Conservation (phyloP, 768 basidiomycete species). For the Suillus subluteus region DNA sequence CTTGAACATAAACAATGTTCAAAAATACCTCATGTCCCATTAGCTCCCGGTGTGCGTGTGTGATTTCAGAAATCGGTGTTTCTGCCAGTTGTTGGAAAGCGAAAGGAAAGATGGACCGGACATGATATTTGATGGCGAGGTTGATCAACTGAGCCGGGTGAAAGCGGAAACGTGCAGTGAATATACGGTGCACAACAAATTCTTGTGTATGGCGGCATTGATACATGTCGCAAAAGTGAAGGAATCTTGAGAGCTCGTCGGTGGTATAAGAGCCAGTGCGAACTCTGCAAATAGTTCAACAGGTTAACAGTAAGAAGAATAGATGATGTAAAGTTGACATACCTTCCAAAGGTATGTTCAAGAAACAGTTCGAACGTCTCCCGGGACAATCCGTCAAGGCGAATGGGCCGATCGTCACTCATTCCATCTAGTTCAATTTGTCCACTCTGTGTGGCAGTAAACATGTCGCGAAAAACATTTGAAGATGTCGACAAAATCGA, state of each 20-base stretch:
- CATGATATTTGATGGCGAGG: slow-evolving; percentile 6
- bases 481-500: not conserved
- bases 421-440: not conserved
- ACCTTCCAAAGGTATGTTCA: not conserved
- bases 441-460: not conserved
- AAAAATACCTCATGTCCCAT: slow-evolving; percentile 10
- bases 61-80: slow-evolving; percentile 1
- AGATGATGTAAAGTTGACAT: not conserved
- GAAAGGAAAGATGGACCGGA: not conserved
- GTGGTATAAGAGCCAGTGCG: not conserved
- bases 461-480: not conserved
- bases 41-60: not conserved
- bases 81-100: slow-evolving; percentile 7
- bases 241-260: not conserved
- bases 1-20: not conserved
- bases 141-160: slow-evolving; percentile 7
- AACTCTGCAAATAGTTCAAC: not conserved
- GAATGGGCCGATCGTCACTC: not conserved
- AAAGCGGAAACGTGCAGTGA: not conserved
- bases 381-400: not conserved
- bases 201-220: not conserved
- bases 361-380: not conserved
- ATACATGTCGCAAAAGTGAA: not conserved
- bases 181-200: not conserved
- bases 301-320: not conserved